Conservation (phyloP, 202 grass and related monocot genomes). For the Zoysia matrella region DNA sequence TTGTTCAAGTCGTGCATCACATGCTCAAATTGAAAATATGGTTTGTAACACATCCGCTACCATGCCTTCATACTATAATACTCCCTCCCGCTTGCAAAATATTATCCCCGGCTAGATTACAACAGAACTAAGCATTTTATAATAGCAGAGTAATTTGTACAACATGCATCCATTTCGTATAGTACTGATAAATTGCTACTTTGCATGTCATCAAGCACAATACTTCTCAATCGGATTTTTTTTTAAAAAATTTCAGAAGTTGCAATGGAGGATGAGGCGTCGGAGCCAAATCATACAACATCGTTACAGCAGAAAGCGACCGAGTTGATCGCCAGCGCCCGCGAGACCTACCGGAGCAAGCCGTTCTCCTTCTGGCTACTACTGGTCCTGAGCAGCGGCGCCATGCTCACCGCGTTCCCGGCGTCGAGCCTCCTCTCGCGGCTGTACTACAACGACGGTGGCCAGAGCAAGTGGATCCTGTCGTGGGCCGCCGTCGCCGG, state of each 20-base stretch:
- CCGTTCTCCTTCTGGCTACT: slow-evolving; percentile 64
- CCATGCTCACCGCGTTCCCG: slow-evolving; percentile 87
- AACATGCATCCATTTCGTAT: too few relatives aligned
- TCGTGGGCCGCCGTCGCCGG: slow-evolving; percentile 89
- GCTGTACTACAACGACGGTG: slow-evolving; percentile 76
- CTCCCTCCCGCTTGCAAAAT: too few relatives aligned
- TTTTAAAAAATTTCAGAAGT: not conserved
- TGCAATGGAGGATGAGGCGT: slow-evolving; percentile 2
- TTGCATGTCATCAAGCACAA: not conserved
- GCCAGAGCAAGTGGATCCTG: slow-evolving; percentile 91
- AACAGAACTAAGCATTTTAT: too few relatives aligned
- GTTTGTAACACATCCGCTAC: too few relatives aligned
- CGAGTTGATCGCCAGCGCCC: slow-evolving; percentile 19
- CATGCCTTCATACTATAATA: too few relatives aligned
- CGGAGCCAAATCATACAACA: not conserved
- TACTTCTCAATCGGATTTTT: not conserved
- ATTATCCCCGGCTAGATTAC: too few relatives aligned
- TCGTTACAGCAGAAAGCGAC: slow-evolving; percentile 35
- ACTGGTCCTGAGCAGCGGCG: slow-evolving; percentile 48
- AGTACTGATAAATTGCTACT: not conserved
- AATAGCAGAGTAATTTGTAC: too few relatives aligned
- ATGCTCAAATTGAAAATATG: too few relatives aligned
- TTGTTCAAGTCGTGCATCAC: too few relatives aligned
- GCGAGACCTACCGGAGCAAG: slow-evolving; percentile 62
- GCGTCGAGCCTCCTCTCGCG: slow-evolving; percentile 84